Conservation (phyloP, 257 asterid genomes). For the Galeopsis tetrahit region DNA sequence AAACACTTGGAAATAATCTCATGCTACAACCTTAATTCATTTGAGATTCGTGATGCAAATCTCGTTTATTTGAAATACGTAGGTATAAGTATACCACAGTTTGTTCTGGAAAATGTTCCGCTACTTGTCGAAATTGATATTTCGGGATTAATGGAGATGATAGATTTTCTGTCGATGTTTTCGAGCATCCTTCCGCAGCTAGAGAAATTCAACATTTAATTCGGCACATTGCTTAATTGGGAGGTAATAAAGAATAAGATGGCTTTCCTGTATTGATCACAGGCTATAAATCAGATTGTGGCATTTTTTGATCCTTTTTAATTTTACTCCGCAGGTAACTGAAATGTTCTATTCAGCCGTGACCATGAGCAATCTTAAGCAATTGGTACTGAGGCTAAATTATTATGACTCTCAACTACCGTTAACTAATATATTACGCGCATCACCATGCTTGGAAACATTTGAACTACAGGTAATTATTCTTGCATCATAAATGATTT, state of each 20-base stretch:
- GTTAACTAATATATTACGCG: neutral
- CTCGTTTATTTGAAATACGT: slow-evolving; percentile 3
- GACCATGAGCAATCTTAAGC: neutral
- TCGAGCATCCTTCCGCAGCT: neutral
- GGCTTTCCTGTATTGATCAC: neutral
- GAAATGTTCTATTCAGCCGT: neutral
- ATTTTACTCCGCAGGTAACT: neutral
- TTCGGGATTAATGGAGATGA: neutral
- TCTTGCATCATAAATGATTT: neutral
- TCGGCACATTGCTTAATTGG: neutral
- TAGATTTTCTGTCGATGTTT: neutral
- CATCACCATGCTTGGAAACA: neutral
- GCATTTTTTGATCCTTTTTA: neutral
- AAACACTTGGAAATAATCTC: slow-evolving; percentile 1
- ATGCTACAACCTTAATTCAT: neutral
- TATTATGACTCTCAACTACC: neutral
- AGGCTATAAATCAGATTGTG: neutral
- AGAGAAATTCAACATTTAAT: neutral
- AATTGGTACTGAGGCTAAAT: neutral
- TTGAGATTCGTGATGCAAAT: slow-evolving; percentile 23
- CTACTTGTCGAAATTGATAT: neutral
- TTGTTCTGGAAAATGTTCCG: neutral
- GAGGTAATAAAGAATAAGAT: neutral
- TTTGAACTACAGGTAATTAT: neutral
- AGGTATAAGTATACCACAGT: neutral